Evolutionary conservation across 805 yeast species (phyloP).

Genomic region (Yamadazyma tumulicola): DNA sequence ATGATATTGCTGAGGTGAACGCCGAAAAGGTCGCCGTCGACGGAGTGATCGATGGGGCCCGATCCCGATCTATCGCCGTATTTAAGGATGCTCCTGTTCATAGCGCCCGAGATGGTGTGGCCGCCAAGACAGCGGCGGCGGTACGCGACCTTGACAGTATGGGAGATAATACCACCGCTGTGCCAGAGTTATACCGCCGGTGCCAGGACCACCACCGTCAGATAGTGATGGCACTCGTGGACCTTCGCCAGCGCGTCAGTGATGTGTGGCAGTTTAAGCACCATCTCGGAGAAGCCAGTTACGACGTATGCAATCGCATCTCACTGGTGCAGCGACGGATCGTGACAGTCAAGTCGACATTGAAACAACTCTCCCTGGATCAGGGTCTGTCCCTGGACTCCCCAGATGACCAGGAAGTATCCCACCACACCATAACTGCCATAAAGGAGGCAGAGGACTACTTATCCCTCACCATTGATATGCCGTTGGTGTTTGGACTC

Average conservation of each 20-base stretch:
- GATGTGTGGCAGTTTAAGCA: constrained; percentile 22
- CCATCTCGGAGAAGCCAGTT: constrained; percentile 19
- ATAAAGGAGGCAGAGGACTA: constrained; percentile 34
- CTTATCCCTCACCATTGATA: constrained; percentile 50
- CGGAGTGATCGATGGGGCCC: constrained; percentile 36
- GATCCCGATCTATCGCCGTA: constrained; percentile 32
- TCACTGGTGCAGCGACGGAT: constrained; percentile 37
- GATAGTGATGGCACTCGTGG: background rate
- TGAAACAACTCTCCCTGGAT: constrained; percentile 21
- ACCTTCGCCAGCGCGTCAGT: constrained; percentile 1
- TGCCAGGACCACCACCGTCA: background rate
- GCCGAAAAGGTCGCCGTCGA: constrained; percentile 36
- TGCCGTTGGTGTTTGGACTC: constrained; percentile 72
- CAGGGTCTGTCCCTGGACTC: background rate
- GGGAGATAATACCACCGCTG: background rate
- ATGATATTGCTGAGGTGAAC: constrained; percentile 34
- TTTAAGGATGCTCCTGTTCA: constrained; percentile 17
- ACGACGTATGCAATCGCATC: constrained; percentile 25
- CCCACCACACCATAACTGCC: constrained; percentile 16
- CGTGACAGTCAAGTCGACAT: constrained; percentile 29
- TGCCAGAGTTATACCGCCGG: constrained; percentile 1
- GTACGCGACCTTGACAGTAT: background rate
- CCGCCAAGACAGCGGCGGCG: too few relatives aligned
- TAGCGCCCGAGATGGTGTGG: background rate
- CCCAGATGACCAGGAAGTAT: background rate